phyloP scores from a whole-genome alignment of 441 rosid species.

The Populus hybrid region DNA sequence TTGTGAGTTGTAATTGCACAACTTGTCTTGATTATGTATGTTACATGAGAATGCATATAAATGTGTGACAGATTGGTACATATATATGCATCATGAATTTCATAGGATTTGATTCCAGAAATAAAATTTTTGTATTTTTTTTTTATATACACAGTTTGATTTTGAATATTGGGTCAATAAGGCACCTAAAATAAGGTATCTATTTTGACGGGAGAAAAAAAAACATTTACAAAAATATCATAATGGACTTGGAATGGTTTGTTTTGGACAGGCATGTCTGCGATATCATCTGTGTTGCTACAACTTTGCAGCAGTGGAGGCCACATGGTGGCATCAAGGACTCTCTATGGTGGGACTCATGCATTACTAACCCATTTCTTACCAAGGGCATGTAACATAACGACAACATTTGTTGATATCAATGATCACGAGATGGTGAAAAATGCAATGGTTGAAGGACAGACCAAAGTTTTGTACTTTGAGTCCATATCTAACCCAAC shows the following conservation, averaged over 20 bases:
- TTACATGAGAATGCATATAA: too few relatives aligned
- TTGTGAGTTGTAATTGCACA: too few relatives aligned
- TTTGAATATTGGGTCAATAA: neutral
- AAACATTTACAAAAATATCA: too few relatives aligned
- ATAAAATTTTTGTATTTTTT: too few relatives aligned
- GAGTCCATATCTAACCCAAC: constrained; percentile 90
- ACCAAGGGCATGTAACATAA: constrained; percentile 74
- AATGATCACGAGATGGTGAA: constrained; percentile 49
- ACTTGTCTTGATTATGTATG: too few relatives aligned
- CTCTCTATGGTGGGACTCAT: constrained; percentile 89
- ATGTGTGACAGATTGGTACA: too few relatives aligned
- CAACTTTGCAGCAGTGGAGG: constrained; percentile 95
- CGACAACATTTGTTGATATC: constrained; percentile 78
- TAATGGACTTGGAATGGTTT: neutral
- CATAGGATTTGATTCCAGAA: too few relatives aligned
- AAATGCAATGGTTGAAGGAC: constrained; percentile 58
- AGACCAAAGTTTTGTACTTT: constrained; percentile 73
- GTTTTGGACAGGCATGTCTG: constrained; percentile 71
- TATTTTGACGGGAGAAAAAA: too few relatives aligned
- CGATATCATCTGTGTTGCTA: constrained; percentile 79
- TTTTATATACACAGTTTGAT: neutral
- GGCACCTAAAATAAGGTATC: too few relatives aligned
- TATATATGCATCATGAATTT: too few relatives aligned
- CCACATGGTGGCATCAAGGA: constrained; percentile 78
- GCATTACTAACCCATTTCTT: constrained; percentile 80